phyloP scores from a whole-genome alignment of 176 grass and related monocot species.

The Saccharum spontaneum region DNA sequence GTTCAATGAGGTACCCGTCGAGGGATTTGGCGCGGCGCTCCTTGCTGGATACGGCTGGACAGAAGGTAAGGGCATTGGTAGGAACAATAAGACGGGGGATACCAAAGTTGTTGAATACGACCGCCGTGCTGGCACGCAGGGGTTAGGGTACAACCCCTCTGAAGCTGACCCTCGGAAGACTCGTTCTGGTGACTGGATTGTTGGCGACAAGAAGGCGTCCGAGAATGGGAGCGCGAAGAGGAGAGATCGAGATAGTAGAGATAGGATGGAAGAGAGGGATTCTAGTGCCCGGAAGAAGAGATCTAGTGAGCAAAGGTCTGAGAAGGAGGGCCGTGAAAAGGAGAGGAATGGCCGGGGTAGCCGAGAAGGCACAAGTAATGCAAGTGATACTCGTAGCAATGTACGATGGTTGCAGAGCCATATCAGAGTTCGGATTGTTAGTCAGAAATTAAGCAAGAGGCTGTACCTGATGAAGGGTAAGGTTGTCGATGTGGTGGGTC shows the following conservation, averaged over 20 bases:
- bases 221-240: slow-evolving; percentile 53
- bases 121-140: slow-evolving; percentile 56
- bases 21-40: slow-evolving; percentile 67
- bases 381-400: slow-evolving; percentile 21
- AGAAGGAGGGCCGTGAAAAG: slow-evolving; percentile 42
- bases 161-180: slow-evolving; percentile 74
- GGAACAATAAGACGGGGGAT: slow-evolving; percentile 70
- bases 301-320: slow-evolving; percentile 23
- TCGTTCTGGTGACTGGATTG: slow-evolving; percentile 59
- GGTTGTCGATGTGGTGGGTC: slow-evolving; percentile 86
- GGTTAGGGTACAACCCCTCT: slow-evolving; percentile 72
- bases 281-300: slow-evolving; percentile 35
- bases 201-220: slow-evolving; percentile 31
- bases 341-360: slow-evolving; percentile 37
- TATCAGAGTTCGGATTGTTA: slow-evolving; percentile 88
- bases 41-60: slow-evolving; percentile 90
- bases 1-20: slow-evolving; percentile 65
- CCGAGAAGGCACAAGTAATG: slow-evolving; percentile 32
- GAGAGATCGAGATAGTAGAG: slow-evolving; percentile 39
- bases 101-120: slow-evolving; percentile 68
- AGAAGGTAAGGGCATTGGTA: slow-evolving; percentile 74
- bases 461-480: slow-evolving; percentile 83
- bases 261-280: slow-evolving; percentile 35
- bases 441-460: slow-evolving; percentile 62
- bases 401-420: slow-evolving; percentile 77